These are phyloP conservation scores for Cyberlindnera lachancei DNA, from an alignment of 805 yeast species.

Conservation along the genomic window DNA sequence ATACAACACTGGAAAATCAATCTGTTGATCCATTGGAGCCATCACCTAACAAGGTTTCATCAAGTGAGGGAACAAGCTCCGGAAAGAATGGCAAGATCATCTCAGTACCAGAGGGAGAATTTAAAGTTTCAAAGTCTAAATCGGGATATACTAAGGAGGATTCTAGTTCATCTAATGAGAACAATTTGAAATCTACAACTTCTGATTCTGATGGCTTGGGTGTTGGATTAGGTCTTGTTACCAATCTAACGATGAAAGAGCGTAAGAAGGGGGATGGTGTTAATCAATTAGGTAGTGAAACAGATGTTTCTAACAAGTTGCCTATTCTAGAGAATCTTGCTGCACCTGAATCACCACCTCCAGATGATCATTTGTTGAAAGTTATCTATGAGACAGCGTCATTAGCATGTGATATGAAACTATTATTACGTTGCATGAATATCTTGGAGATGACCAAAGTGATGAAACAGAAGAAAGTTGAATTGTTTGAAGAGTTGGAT, in stretches of 20 bases:
- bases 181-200: constrained; percentile 12
- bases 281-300: constrained; percentile 18
- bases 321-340: constrained; percentile 54
- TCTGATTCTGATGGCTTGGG: constrained; percentile 23
- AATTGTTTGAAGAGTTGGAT: constrained; percentile 14
- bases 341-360: constrained; percentile 46
- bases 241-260: constrained; percentile 10
- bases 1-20: not conserved
- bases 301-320: constrained; percentile 3
- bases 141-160: not conserved
- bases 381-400: constrained; percentile 56
- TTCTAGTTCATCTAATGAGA: constrained; percentile 13
- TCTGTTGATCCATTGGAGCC: no score
- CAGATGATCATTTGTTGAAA: constrained; percentile 49
- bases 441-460: constrained; percentile 41
- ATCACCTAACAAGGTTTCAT: no score
- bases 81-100: not conserved
- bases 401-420: constrained; percentile 53
- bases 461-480: constrained; percentile 25
- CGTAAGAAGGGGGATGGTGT: constrained; percentile 19
- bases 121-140: constrained; percentile 7
- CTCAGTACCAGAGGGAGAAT: constrained; percentile 20
- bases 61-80: no score
- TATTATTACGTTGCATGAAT: constrained; percentile 51
- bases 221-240: constrained; percentile 21